Evolutionary conservation across 352 stramenopile genomes (phyloP).

Genomic region (Globisporangium mamillatum): DNA sequence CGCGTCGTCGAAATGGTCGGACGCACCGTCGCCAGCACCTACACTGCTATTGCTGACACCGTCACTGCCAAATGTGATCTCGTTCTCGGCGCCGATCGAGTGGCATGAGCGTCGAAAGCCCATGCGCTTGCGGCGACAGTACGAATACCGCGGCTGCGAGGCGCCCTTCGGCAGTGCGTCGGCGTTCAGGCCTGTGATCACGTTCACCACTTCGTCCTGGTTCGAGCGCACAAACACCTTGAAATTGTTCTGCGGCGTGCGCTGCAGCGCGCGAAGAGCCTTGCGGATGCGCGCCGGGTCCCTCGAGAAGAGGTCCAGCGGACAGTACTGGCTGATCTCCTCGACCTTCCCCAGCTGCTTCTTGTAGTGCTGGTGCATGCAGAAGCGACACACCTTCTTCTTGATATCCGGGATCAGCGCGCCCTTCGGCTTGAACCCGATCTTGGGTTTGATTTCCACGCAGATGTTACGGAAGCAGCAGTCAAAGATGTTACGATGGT

Average conservation of each 20-base stretch:
- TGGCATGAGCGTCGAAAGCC: conserved; percentile 74
- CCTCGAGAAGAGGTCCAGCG: conserved; percentile 77
- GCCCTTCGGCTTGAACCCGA: conserved; percentile 67
- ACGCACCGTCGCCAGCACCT: not conserved
- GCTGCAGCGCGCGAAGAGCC: conserved; percentile 61
- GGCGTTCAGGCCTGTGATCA: conserved; percentile 66
- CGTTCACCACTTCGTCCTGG: conserved; percentile 74
- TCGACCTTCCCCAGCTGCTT: conserved; percentile 66
- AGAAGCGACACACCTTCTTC: conserved; percentile 73
- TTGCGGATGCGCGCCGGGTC: conserved; percentile 51
- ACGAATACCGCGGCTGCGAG: conserved; percentile 59
- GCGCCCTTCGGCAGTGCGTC: conserved; percentile 71
- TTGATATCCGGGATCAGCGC: conserved; percentile 59
- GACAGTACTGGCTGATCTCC: conserved; percentile 82
- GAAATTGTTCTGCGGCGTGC: conserved; percentile 89
- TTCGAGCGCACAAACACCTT: conserved; percentile 85
- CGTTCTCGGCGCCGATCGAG: conserved; percentile 58
- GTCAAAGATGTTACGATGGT: conserved; percentile 71
- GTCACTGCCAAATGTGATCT: conserved; percentile 23
- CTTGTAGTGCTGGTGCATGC: conserved; percentile 90
- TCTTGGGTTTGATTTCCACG: conserved; percentile 88
- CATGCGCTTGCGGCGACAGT: conserved; percentile 72
- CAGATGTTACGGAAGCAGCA: conserved; percentile 85
- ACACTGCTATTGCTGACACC: not conserved
- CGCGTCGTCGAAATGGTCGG: conserved; percentile 27